phyloP scores from a whole-genome alignment of 352 stramenopile species.

The Pythium phragmitis region DNA sequence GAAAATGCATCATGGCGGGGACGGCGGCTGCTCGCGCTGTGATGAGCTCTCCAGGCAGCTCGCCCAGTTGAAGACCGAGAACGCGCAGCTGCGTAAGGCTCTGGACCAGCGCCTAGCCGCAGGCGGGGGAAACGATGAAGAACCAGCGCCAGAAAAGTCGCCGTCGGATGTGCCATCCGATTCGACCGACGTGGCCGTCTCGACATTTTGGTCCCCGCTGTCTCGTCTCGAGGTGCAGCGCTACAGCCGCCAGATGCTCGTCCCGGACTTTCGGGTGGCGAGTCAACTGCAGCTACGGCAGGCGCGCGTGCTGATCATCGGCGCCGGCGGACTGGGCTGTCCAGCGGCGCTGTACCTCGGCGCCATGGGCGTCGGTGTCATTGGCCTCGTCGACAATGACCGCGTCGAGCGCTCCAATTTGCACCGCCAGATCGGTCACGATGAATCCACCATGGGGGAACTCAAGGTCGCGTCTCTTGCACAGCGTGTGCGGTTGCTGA shows the following conservation, averaged over 20 bases:
- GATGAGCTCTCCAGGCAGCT: conserved; percentile 28
- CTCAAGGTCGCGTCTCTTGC: conserved; percentile 92
- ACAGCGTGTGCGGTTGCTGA: conserved; percentile 49
- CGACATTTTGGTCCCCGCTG: conserved; percentile 37
- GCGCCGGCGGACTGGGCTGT: conserved; percentile 95
- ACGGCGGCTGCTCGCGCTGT: conserved; percentile 31
- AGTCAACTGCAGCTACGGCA: conserved; percentile 84
- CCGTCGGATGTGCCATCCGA: not conserved
- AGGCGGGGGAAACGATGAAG: not conserved
- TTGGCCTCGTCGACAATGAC: conserved; percentile 96
- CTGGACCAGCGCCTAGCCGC: not conserved
- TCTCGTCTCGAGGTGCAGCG: conserved; percentile 61
- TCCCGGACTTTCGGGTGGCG: conserved; percentile 88
- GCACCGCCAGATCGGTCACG: conserved; percentile 96
- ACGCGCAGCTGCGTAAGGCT: conserved; percentile 26
- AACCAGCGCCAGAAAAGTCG: not conserved
- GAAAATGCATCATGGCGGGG: conserved; percentile 6
- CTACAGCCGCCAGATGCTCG: conserved; percentile 95
- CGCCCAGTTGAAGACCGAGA: conserved; percentile 28
- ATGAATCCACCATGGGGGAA: conserved; percentile 66
- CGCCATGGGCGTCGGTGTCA: conserved; percentile 90
- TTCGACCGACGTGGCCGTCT: not conserved
- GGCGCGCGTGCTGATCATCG: conserved; percentile 89
- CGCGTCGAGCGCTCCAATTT: conserved; percentile 95
- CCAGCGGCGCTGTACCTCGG: conserved; percentile 95